Conservation (phyloP, 2,329 filamentous ascomycete species). For the Parascedosporium putredinis region DNA sequence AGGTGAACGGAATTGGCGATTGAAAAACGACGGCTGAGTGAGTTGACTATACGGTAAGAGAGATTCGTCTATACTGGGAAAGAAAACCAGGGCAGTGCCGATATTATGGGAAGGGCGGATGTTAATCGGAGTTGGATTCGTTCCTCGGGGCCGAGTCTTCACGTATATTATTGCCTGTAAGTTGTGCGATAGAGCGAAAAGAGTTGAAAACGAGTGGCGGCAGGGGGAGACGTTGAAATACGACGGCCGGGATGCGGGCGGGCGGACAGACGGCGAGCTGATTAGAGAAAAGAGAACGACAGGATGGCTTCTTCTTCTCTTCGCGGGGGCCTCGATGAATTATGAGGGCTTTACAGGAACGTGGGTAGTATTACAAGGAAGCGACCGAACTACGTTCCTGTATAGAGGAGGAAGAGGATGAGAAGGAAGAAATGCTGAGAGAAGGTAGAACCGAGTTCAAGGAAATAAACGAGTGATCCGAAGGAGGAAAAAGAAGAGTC, state of each 20-base stretch:
- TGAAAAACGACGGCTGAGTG: not conserved
- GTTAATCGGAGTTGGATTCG: not conserved
- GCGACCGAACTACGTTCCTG: slow-evolving; percentile 6
- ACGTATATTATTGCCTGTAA: slow-evolving; percentile 7
- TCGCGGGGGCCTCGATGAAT: not conserved
- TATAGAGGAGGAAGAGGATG: not conserved
- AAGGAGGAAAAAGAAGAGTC: not conserved
- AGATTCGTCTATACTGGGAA: not conserved
- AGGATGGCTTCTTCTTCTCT: not conserved
- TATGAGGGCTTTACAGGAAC: not conserved
- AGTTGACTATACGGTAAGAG: not conserved
- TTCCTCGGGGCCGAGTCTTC: slow-evolving; percentile 4
- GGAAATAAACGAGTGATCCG: not conserved
- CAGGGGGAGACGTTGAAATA: not conserved
- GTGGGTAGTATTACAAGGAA: slow-evolving; percentile 3
- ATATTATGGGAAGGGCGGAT: slow-evolving; percentile 2
- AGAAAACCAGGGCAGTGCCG: not conserved
- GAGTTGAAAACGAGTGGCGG: not conserved
- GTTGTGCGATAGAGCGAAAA: not conserved
- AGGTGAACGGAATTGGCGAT: not conserved
- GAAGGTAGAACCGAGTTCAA: not conserved
- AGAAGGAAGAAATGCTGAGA: not conserved
- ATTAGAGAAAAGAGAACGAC: not conserved
- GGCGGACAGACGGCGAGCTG: not conserved
- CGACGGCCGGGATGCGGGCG: not conserved